phyloP scores from a whole-genome alignment of 2,329 filamentous ascomycete genomes.

The Xylariaceae sp. region DNA sequence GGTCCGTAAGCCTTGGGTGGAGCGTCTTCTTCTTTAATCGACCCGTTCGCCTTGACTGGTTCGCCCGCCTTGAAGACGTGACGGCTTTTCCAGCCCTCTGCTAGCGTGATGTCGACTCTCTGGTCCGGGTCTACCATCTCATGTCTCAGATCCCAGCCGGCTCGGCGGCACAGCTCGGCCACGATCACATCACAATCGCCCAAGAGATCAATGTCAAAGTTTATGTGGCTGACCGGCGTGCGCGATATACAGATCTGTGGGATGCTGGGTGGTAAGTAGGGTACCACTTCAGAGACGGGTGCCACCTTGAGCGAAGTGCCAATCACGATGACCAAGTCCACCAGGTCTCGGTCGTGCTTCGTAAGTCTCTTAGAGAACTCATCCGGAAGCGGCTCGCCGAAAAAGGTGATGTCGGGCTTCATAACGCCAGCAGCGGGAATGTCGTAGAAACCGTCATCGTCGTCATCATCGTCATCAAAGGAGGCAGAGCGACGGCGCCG shows the following conservation, averaged over 20 bases:
- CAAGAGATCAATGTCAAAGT: conserved; percentile 95
- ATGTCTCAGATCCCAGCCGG: conserved; percentile 76
- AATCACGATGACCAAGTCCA: conserved; percentile 91
- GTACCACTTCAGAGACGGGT: conserved; percentile 87
- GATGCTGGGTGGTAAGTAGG: conserved; percentile 70
- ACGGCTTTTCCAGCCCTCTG: conserved; percentile 42
- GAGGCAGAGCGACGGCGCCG: conserved; percentile 26
- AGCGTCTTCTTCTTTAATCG: no score
- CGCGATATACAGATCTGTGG: conserved; percentile 89
- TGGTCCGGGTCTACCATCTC: conserved; percentile 75
- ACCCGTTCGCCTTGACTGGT: no score
- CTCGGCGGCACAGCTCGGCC: conserved; percentile 75
- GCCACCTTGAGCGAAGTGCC: conserved; percentile 95
- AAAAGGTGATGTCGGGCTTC: conserved; percentile 98
- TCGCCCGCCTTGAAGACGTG: conserved; percentile 34
- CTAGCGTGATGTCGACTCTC: conserved; percentile 49
- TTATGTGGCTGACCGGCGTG: conserved; percentile 79
- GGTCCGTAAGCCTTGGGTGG: no score
- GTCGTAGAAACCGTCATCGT: conserved; percentile 52
- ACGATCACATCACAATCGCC: conserved; percentile 92
- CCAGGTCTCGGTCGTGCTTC: conserved; percentile 72
- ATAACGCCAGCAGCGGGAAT: conserved; percentile 73
- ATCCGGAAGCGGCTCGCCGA: conserved; percentile 83
- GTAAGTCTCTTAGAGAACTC: conserved; percentile 77
- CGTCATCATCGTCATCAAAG: conserved; percentile 33